These are phyloP conservation scores for Glycine tomentella DNA, from an alignment of 306 rosid species.

Conservation along the genomic window DNA sequence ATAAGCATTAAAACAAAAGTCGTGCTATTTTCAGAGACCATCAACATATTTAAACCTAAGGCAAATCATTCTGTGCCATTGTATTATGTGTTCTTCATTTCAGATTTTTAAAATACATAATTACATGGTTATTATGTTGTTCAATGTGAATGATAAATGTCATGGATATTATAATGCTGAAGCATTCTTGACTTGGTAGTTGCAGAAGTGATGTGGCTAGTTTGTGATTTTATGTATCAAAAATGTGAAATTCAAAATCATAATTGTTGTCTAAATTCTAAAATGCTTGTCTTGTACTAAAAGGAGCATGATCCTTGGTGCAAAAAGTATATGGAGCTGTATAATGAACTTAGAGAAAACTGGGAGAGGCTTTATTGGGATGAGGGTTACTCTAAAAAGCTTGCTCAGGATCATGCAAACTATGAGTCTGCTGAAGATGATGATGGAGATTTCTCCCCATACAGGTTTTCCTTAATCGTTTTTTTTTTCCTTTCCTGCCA, in stretches of 20 bases:
- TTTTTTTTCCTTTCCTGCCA: background rate
- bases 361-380: slow-evolving; percentile 99
- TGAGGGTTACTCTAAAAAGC: slow-evolving; percentile 87
- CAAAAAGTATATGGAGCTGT: slow-evolving; percentile 86
- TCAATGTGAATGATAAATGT: slow-evolving; percentile 9
- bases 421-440: slow-evolving; percentile 95
- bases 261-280: slow-evolving; percentile 4
- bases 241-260: slow-evolving; percentile 30
- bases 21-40: background rate
- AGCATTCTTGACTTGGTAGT: slow-evolving; percentile 37
- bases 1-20: background rate
- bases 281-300: slow-evolving; percentile 40
- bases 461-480: slow-evolving; percentile 60
- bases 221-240: background rate
- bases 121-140: slow-evolving; percentile 22
- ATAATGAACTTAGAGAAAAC: slow-evolving; percentile 92
- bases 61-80: background rate
- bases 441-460: slow-evolving; percentile 86
- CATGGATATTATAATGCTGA: slow-evolving; percentile 4
- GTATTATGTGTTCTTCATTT: slow-evolving; percentile 11
- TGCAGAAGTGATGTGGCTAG: slow-evolving; percentile 18
- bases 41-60: background rate
- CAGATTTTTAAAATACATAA: slow-evolving; percentile 24
- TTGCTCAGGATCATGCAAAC: slow-evolving; percentile 91
- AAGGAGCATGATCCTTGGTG: slow-evolving; percentile 99